Percentiles rank a stretch among this genome's conserved stretches.
These are phyloP conservation scores for Malus domestica DNA, from an alignment of 306 rosid species.

Conservation along the genomic window DNA sequence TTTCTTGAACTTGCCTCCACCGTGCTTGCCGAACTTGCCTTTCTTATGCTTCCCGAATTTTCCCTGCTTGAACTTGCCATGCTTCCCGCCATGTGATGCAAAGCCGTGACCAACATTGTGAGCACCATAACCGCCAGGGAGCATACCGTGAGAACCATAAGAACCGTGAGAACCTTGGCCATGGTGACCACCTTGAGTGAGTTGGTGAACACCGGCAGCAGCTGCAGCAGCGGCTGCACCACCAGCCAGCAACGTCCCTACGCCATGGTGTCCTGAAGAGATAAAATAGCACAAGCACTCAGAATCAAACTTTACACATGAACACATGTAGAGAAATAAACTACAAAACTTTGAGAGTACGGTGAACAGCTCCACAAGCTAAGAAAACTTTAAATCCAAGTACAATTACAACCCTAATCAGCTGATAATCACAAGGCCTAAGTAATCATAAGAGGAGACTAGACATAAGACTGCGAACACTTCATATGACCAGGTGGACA, in stretches of 20 bases:
- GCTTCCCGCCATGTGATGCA: conserved; percentile 5
- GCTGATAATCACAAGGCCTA: background rate
- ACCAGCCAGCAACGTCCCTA: conserved; percentile 56
- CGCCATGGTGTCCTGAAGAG: conserved; percentile 36
- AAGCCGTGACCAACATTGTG: conserved; percentile 1
- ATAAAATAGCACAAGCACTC: background rate
- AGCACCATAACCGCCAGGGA: background rate
- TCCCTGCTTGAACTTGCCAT: conserved; percentile 31
- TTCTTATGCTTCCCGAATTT: conserved; percentile 22
- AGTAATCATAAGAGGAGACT: background rate
- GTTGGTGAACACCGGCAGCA: conserved; percentile 55
- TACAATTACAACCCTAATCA: background rate
- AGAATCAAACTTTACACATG: background rate
- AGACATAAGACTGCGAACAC: background rate
- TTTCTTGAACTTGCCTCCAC: conserved; percentile 42
- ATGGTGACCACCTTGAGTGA: conserved; percentile 17
- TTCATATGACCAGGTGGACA: background rate
- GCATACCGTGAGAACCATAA: background rate
- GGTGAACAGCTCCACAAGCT: background rate
- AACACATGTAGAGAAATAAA: background rate
- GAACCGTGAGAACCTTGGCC: conserved; percentile 13
- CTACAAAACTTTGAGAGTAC: background rate
- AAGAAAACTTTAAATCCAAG: background rate
- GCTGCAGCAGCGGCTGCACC: conserved; percentile 89
- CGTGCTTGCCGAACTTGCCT: conserved; percentile 33